Conservation (phyloP, 140 eudicot species). For the Oenanthe javanica region DNA sequence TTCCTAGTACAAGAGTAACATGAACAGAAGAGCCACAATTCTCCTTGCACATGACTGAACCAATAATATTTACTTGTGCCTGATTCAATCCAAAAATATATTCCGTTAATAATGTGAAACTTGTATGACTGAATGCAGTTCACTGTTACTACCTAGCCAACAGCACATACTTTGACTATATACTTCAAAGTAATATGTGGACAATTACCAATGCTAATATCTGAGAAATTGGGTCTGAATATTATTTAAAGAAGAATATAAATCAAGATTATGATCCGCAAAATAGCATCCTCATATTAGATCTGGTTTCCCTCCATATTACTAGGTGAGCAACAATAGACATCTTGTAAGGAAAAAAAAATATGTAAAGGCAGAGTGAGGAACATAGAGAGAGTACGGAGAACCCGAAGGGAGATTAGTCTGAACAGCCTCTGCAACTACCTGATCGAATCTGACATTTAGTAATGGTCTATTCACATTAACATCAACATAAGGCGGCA, state of each 20-base stretch:
- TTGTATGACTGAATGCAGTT: background rate
- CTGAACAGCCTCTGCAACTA: slow-evolving; percentile 18
- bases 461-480: slow-evolving; percentile 67
- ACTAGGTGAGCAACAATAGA: background rate
- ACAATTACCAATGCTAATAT: background rate
- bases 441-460: slow-evolving; percentile 76
- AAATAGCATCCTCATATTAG: background rate
- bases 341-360: background rate
- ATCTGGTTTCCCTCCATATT: too few species aligned
- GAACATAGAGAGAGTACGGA: too few species aligned
- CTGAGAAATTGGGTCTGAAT: background rate
- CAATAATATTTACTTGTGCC: slow-evolving; percentile 87
- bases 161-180: background rate
- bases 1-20: slow-evolving; percentile 13
- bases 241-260: background rate
- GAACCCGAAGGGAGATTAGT: background rate
- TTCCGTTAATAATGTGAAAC: slow-evolving; percentile 10
- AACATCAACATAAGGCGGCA: slow-evolving; percentile 76
- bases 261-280: slow-evolving; percentile 1
- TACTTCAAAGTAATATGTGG: background rate
- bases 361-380: background rate
- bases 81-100: slow-evolving; percentile 17
- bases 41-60: slow-evolving; percentile 84
- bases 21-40: slow-evolving; percentile 71
- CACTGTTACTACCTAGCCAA: background rate